Percentiles rank a stretch among this genome's conserved stretches.
These are phyloP conservation scores for Penicillium canescens DNA, from an alignment of 495 filamentous ascomycete species.

Conservation along the genomic window DNA sequence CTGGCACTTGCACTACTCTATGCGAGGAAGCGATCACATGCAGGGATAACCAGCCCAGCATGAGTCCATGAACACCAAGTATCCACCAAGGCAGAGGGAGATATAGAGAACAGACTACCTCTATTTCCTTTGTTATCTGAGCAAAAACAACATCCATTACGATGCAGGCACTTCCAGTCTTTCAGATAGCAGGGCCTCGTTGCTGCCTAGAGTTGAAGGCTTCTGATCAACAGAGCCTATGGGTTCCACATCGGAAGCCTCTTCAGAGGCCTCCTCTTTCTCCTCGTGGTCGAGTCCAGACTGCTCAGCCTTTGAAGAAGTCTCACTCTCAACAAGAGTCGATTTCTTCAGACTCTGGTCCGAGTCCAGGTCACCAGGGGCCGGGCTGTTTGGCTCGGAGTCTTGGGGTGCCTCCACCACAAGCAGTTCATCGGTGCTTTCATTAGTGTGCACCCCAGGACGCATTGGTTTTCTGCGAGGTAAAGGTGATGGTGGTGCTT, in stretches of 20 bases:
- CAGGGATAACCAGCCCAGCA: constrained; percentile 4
- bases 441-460: constrained; percentile 14
- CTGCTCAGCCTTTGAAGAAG: constrained; percentile 4
- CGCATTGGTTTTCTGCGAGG: constrained; percentile 40
- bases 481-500: constrained; percentile 27
- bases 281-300: neutral
- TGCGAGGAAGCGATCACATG: constrained; percentile 1
- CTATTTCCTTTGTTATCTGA: neutral
- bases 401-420: constrained; percentile 54
- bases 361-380: constrained; percentile 25
- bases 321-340: constrained; percentile 8
- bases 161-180: constrained; percentile 7
- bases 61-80: neutral
- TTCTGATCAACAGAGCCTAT: constrained; percentile 11
- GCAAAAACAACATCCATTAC: neutral
- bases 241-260: constrained; percentile 5
- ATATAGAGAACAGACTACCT: too few species aligned
- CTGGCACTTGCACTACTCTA: neutral
- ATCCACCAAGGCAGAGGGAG: too few species aligned
- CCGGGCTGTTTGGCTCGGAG: constrained; percentile 52
- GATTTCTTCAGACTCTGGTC: constrained; percentile 5
- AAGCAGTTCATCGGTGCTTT: constrained; percentile 40
- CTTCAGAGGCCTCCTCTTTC: constrained; percentile 7
- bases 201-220: constrained; percentile 4
- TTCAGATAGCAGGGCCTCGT: constrained; percentile 1